These are phyloP conservation scores for Penicillium coffeae DNA, from an alignment of 495 filamentous ascomycete genomes.

Conservation along the genomic window DNA sequence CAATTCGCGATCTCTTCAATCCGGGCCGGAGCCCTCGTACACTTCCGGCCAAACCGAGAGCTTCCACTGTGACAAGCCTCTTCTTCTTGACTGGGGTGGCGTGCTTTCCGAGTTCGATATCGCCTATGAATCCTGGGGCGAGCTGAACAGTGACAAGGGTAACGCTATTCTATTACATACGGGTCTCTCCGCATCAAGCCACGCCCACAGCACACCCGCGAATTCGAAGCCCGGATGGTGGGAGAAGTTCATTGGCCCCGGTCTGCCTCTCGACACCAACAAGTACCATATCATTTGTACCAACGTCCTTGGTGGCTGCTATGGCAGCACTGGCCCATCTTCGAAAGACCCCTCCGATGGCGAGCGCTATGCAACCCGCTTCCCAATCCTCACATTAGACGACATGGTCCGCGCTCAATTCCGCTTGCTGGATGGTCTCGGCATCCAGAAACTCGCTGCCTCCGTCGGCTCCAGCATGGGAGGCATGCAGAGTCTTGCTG, in stretches of 20 bases:
- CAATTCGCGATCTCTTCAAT: slow-evolving; percentile 62
- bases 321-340: slow-evolving; percentile 88
- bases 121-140: slow-evolving; percentile 93
- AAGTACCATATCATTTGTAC: slow-evolving; percentile 95
- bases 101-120: slow-evolving; percentile 79
- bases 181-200: slow-evolving; percentile 89
- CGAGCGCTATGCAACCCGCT: slow-evolving; percentile 86
- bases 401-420: slow-evolving; percentile 99
- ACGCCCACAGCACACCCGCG: slow-evolving; percentile 80
- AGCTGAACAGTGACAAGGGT: slow-evolving; percentile 72
- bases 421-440: slow-evolving; percentile 74
- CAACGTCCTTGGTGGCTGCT: slow-evolving; percentile 95
- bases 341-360: slow-evolving; percentile 87
- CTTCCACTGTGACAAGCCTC: slow-evolving; percentile 68
- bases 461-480: slow-evolving; percentile 97
- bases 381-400: slow-evolving; percentile 92
- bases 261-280: slow-evolving; percentile 78
- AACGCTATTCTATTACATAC: slow-evolving; percentile 94
- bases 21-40: slow-evolving; percentile 91
- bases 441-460: slow-evolving; percentile 78
- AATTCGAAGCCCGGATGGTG: slow-evolving; percentile 96
- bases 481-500: slow-evolving; percentile 93
- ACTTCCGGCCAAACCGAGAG: slow-evolving; percentile 75
- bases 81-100: slow-evolving; percentile 92
- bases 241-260: slow-evolving; percentile 98